phyloP scores from a whole-genome alignment of 176 grass and related monocot genomes.

The Themeda triandra region DNA sequence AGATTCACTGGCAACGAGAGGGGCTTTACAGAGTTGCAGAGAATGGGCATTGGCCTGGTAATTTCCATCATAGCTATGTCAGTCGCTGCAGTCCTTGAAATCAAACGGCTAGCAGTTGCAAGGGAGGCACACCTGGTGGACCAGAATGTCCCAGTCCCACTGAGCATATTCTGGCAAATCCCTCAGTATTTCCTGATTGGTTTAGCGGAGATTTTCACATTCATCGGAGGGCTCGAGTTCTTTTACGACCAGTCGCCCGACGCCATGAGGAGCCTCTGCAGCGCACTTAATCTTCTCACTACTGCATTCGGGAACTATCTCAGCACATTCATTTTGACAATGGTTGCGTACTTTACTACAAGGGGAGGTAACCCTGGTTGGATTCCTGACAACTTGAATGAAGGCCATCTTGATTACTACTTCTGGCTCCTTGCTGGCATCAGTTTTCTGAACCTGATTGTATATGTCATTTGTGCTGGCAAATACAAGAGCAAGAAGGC shows the following conservation, averaged over 20 bases:
- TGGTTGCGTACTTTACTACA: slow-evolving; percentile 59
- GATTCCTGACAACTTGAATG: slow-evolving; percentile 90
- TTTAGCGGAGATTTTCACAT: slow-evolving; percentile 46
- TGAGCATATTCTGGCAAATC: no score
- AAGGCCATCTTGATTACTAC: slow-evolving; percentile 38
- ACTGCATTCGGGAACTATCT: not conserved
- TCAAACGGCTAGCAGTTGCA: slow-evolving; percentile 56
- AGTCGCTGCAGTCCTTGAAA: slow-evolving; percentile 65
- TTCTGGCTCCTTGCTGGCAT: slow-evolving; percentile 81
- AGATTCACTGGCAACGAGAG: slow-evolving; percentile 79
- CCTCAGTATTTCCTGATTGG: no score
- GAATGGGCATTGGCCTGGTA: slow-evolving; percentile 83
- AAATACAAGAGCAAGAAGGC: slow-evolving; percentile 82
- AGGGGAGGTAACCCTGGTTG: slow-evolving; percentile 66
- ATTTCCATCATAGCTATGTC: slow-evolving; percentile 75
- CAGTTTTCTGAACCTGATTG: slow-evolving; percentile 58
- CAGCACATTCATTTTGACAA: slow-evolving; percentile 67
- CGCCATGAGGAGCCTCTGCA: slow-evolving; percentile 83
- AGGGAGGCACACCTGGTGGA: slow-evolving; percentile 51
- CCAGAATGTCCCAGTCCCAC: slow-evolving; percentile 18
- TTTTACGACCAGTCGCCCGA: slow-evolving; percentile 86
- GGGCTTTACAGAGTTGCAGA: slow-evolving; percentile 76
- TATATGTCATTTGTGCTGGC: slow-evolving; percentile 56
- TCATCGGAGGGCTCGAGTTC: slow-evolving; percentile 73
- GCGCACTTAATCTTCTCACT: slow-evolving; percentile 61